phyloP scores from a whole-genome alignment of 805 yeast genomes.

The Wickerhamomyces canadensis region DNA sequence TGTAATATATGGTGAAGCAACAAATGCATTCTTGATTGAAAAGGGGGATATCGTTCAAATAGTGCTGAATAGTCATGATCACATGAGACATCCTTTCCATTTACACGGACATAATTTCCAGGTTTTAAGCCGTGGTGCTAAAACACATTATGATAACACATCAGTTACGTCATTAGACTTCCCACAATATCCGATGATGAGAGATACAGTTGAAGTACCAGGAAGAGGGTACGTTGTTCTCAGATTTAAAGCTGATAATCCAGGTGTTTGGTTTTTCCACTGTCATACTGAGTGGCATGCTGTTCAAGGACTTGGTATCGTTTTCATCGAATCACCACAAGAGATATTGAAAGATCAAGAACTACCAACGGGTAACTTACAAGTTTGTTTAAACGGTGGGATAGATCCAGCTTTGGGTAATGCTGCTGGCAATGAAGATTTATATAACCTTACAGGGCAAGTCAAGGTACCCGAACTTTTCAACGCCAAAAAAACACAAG shows the following conservation, averaged over 20 bases:
- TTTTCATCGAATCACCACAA: constrained; percentile 66
- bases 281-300: constrained; percentile 81
- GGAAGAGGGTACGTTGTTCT: constrained; percentile 52
- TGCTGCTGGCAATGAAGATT: constrained; percentile 60
- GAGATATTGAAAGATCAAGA: constrained; percentile 34
- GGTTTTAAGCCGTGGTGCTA: constrained; percentile 43
- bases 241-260: constrained; percentile 65
- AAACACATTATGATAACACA: constrained; percentile 29
- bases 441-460: constrained; percentile 50
- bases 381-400: constrained; percentile 41
- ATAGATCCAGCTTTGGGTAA: constrained; percentile 54
- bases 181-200: constrained; percentile 6
- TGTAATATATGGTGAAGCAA: constrained; percentile 64
- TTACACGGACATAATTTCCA: constrained; percentile 73
- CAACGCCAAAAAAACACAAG: too few relatives aligned
- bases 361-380: constrained; percentile 40
- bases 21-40: constrained; percentile 56
- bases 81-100: constrained; percentile 76
- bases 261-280: constrained; percentile 83
- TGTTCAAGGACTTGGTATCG: constrained; percentile 71
- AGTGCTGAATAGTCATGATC: constrained; percentile 71
- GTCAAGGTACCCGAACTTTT: background rate
- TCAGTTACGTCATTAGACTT: background rate
- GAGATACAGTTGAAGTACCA: constrained; percentile 59
- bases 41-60: constrained; percentile 65